These are phyloP conservation scores for Daldinia sp. DNA, from an alignment of 2,329 filamentous ascomycete genomes.

Conservation along the genomic window DNA sequence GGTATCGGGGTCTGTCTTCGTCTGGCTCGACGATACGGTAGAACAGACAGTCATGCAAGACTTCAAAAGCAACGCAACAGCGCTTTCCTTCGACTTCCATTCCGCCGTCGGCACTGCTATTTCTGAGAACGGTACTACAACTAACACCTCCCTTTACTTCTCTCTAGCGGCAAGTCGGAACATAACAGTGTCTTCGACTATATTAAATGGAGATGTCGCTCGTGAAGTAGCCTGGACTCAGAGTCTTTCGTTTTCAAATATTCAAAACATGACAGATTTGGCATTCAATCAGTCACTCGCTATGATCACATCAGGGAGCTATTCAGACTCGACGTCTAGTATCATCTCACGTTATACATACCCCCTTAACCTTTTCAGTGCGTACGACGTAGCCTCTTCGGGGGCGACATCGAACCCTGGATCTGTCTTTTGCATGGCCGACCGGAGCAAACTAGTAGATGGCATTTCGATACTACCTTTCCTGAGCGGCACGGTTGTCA, in stretches of 20 bases:
- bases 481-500: constrained; percentile 37
- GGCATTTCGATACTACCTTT: constrained; percentile 39
- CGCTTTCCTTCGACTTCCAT: constrained; percentile 40
- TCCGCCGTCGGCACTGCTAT: constrained; percentile 36
- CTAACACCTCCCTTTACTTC: constrained; percentile 45
- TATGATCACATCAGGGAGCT: constrained; percentile 43
- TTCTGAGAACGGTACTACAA: constrained; percentile 35
- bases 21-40: constrained; percentile 63
- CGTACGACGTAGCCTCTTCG: constrained; percentile 42
- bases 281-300: constrained; percentile 45
- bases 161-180: constrained; percentile 40
- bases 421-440: constrained; percentile 44
- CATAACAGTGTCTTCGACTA: constrained; percentile 43
- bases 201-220: constrained; percentile 32
- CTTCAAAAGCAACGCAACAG: constrained; percentile 33
- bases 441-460: constrained; percentile 42
- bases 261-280: constrained; percentile 45
- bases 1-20: constrained; percentile 71
- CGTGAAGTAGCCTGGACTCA: constrained; percentile 42
- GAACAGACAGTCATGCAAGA: constrained; percentile 35
- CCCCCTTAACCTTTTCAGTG: constrained; percentile 46
- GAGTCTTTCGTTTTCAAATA: constrained; percentile 44
- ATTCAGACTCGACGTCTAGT: constrained; percentile 36
- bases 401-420: constrained; percentile 43
- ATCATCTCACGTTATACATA: constrained; percentile 42